These are phyloP conservation scores for Paspalum notatum DNA, from an alignment of 176 grass and related monocot species.

Conservation along the genomic window DNA sequence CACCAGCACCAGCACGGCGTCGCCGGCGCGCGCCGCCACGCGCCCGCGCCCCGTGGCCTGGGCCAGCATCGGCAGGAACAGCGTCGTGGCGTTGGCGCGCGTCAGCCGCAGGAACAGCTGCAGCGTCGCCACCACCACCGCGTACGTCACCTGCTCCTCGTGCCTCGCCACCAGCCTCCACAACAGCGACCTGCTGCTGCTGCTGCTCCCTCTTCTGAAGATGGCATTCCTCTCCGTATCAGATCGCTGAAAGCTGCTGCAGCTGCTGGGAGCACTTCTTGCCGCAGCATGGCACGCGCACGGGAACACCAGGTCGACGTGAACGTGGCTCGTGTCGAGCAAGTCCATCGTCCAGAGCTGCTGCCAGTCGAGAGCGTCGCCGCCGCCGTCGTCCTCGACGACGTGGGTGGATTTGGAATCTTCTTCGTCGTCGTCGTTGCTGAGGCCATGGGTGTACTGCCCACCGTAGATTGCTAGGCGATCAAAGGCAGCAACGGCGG, in stretches of 20 bases:
- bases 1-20: constrained; percentile 1
- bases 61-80: constrained; percentile 34
- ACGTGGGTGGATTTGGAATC: background rate
- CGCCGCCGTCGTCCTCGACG: background rate
- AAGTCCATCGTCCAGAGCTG: background rate
- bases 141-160: constrained; percentile 10
- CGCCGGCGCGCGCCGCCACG: background rate
- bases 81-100: constrained; percentile 6
- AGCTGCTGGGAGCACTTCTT: no score
- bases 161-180: background rate
- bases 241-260: background rate
- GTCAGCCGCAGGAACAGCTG: constrained; percentile 37
- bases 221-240: background rate
- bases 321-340: constrained; percentile 26
- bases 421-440: background rate
- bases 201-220: background rate
- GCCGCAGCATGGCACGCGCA: background rate
- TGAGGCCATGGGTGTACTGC: background rate
- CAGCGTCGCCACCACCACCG: constrained; percentile 15
- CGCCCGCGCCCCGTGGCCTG: background rate
- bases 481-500: background rate
- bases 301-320: background rate
- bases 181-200: background rate
- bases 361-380: background rate
- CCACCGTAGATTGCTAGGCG: background rate